A percentile compares a stretch with the other conserved stretches of the same genome.
Conservation (phyloP, 768 basidiomycete species). For the Tulasnella sp. region DNA sequence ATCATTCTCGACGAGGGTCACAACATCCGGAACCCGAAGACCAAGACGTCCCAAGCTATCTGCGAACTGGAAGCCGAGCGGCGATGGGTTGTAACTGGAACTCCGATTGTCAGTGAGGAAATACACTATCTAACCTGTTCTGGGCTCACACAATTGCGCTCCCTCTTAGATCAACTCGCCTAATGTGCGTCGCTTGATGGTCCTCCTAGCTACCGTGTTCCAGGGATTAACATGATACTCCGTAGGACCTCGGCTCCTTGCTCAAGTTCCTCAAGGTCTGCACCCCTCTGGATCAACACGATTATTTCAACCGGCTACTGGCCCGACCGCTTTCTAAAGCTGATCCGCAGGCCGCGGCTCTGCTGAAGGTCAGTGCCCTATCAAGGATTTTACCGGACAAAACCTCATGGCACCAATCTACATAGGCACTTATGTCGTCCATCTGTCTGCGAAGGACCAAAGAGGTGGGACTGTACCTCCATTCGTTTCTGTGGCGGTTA, state of each 20-base stretch:
- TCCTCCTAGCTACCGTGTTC: constrained; percentile 7
- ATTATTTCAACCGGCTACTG: constrained; percentile 78
- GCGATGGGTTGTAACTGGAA: constrained; percentile 65
- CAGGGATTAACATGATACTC: constrained; percentile 45
- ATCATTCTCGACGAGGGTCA: constrained; percentile 90
- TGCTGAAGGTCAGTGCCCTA: constrained; percentile 61
- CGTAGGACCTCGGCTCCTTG: constrained; percentile 75
- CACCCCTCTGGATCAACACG: constrained; percentile 77
- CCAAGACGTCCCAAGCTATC: constrained; percentile 78
- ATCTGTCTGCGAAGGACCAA: constrained; percentile 82
- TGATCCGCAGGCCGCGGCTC: constrained; percentile 64
- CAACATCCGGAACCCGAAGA: constrained; percentile 80
- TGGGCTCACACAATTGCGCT: background rate
- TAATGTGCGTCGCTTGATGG: constrained; percentile 39
- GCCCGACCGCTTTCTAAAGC: constrained; percentile 77
- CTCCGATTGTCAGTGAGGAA: constrained; percentile 73
- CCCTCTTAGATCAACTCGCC: constrained; percentile 73
- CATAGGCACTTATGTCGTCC: constrained; percentile 73
- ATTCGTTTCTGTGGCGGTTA: constrained; percentile 39
- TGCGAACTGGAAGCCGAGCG: constrained; percentile 66
- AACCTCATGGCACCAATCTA: background rate
- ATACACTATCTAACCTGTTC: background rate
- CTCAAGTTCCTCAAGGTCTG: constrained; percentile 86
- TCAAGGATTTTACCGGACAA: background rate
- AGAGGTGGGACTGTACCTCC: constrained; percentile 48